Base-by-base conservation (phyloP, 108 stramenopile genomes). In the Nannochloropsis salina region DNA sequence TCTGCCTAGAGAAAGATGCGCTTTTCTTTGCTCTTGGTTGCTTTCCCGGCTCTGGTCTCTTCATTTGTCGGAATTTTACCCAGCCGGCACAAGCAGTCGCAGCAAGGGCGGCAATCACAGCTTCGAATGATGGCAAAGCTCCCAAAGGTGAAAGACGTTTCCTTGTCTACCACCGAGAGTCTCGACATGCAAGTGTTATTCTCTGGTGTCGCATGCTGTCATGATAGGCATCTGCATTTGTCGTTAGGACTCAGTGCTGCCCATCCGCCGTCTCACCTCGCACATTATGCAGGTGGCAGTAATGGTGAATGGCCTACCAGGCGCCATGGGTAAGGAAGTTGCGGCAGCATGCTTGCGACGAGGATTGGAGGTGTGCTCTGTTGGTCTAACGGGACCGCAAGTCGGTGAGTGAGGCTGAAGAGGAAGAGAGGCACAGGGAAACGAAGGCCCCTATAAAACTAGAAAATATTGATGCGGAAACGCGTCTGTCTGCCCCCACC, bases 301-400 rank as follows among this genome's bases (percentile, higher is more conserved):
- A 15, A 89, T 89, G 89, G 86, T 89, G 86, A 89, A 89, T 80
- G 89, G 89, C 44, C 80, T 89, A 9, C 83, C 86, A 1, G 89
- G 89, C 1, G 85, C 85, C 42, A 89, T 89, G 89, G 89, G 89
- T 31, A 18, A 83, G 42, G 89, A 89, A 18, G 89, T 81, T 11
- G 40, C 81, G 6, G 41, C 81, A 40, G 41, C 22, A 20, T 41
- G 22, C 81, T 11, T 81, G 22, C 41, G 81, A 81, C 21, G 41
- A 81, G 81, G 40, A 81, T 31, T 81, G 41, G 81, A 11, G 22
- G 81, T 41, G 9, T 81, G 81, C 40, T 41, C 41, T 11, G 81
- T 41, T n/a, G 81, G 81, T 8, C 40, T 81, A 40, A 81, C 41
- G 41, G 41, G 40, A 4, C 81, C 81, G 41, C 81, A 81, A 81